phyloP scores from a whole-genome alignment of 1,284 basidiomycete species.

The Ustilago xerochloae region DNA sequence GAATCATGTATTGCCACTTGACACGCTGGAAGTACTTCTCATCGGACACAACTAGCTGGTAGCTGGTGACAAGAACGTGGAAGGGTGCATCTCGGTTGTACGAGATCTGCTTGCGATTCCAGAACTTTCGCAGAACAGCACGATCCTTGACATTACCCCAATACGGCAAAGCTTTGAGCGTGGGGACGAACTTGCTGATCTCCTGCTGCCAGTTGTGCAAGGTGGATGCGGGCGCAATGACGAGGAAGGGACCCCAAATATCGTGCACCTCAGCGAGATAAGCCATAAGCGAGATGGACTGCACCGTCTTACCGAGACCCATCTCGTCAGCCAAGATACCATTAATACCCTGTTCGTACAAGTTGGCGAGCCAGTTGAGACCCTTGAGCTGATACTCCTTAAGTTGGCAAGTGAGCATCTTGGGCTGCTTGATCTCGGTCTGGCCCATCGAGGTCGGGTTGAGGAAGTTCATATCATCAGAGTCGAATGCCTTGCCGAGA shows the following conservation, averaged over 20 bases:
- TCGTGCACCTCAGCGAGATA: conserved; percentile 97
- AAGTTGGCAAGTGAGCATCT: conserved; percentile 94
- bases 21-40: conserved; percentile 98
- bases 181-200: conserved; percentile 92
- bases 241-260: conserved; percentile 99
- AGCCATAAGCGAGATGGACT: conserved; percentile 95
- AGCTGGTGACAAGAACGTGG: conserved; percentile 96
- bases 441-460: conserved; percentile 90
- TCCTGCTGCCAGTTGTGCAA: conserved; percentile 99
- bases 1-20: conserved; percentile 99
- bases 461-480: conserved; percentile 98
- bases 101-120: conserved; percentile 97
- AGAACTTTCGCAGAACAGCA: conserved; percentile 92
- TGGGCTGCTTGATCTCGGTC: conserved; percentile 87
- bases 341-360: conserved; percentile 95
- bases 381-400: conserved; percentile 99
- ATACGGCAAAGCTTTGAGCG: conserved; percentile 93
- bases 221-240: conserved; percentile 96
- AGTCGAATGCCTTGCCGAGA: conserved; percentile 65
- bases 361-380: conserved; percentile 95
- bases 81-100: conserved; percentile 96
- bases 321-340: conserved; percentile 81
- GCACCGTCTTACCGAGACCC: conserved; percentile 83
- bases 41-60: conserved; percentile 96
- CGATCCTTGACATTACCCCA: conserved; percentile 99